phyloP scores from a whole-genome alignment of 116 monocot species.

The Dioscorea cayenensis region DNA sequence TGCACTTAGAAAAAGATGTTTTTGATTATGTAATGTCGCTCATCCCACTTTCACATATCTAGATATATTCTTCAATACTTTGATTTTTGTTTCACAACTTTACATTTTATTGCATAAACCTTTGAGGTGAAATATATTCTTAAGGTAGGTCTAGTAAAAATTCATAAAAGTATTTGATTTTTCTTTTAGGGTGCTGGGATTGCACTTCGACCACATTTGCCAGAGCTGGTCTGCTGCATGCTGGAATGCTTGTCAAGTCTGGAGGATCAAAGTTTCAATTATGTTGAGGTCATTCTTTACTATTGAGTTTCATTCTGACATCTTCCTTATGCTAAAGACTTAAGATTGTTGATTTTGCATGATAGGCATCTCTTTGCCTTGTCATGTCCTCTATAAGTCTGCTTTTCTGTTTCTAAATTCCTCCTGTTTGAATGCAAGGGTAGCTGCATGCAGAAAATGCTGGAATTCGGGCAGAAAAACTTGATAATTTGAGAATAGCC shows the following conservation, averaged over 20 bases:
- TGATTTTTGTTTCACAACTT: no score
- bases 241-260: conserved; percentile 94
- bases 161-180: background rate
- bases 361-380: background rate
- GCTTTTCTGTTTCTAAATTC: conserved; percentile 2
- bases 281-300: conserved; percentile 73
- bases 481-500: conserved; percentile 84
- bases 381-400: background rate
- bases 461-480: conserved; percentile 85
- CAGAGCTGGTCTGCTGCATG: conserved; percentile 96
- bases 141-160: no score
- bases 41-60: no score
- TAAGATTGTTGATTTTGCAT: background rate
- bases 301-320: conserved; percentile 1
- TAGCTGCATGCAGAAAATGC: conserved; percentile 94
- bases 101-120: no score
- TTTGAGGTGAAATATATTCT: no score
- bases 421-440: conserved; percentile 6
- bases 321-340: background rate
- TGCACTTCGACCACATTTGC: conserved; percentile 71
- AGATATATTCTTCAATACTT: no score
- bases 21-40: no score
- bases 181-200: conserved; percentile 69
- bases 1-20: no score
- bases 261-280: conserved; percentile 95